Conservation (phyloP, 805 yeast genomes). For the Pachysolen tannophilus region DNA sequence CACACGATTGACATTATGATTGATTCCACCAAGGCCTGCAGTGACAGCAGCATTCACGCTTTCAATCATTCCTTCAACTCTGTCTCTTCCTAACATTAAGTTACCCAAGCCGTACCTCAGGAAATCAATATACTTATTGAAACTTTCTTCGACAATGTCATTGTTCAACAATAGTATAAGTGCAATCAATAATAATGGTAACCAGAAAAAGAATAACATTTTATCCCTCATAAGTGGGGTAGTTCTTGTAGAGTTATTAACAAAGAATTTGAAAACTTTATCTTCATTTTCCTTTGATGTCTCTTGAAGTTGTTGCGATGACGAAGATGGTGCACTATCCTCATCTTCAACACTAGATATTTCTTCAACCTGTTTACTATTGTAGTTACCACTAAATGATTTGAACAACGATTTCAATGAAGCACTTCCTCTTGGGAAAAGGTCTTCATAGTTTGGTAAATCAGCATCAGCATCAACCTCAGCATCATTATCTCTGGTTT, state of each 20-base stretch:
- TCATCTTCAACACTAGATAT: neutral
- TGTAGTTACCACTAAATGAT: conserved; percentile 18
- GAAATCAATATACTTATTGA: conserved; percentile 27
- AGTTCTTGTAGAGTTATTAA: conserved; percentile 26
- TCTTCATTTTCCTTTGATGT: conserved; percentile 6
- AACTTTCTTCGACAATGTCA: conserved; percentile 16
- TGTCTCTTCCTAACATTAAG: conserved; percentile 43
- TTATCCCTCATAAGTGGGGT: conserved; percentile 61
- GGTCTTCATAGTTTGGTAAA: conserved; percentile 68
- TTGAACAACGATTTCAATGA: conserved; percentile 19
- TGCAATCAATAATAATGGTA: conserved; percentile 62
- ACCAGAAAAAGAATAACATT: conserved; percentile 86
- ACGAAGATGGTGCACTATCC: too few relatives aligned
- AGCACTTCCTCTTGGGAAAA: conserved; percentile 60
- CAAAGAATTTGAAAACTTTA: conserved; percentile 13
- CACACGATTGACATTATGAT: too few relatives aligned
- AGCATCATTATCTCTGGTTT: neutral
- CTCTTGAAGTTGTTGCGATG: neutral
- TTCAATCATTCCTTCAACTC: conserved; percentile 35
- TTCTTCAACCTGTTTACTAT: conserved; percentile 7
- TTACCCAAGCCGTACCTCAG: conserved; percentile 37
- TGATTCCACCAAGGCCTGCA: too few relatives aligned
- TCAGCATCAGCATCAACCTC: conserved; percentile 29
- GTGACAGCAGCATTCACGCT: conserved; percentile 35
- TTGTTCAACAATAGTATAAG: conserved; percentile 29